A percentile compares a stretch with the other conserved stretches of the same genome.
Evolutionary conservation across 805 yeast species (phyloP).

Genomic region (Pichia scutulata): DNA sequence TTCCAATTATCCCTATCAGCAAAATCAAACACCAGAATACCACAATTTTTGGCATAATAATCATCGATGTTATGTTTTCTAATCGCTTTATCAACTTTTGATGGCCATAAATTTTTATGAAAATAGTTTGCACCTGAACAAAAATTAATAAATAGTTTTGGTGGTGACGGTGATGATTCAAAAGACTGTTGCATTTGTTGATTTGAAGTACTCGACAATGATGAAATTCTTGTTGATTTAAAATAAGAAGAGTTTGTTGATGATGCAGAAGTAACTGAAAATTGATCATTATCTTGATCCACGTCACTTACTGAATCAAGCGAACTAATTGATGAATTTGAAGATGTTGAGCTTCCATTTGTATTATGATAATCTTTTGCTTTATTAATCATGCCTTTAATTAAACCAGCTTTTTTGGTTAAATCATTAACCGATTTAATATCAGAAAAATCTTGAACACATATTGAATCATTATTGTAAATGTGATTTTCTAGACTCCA

Average conservation of each 20-base stretch:
- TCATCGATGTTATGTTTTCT: slow-evolving; percentile 35
- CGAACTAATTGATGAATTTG: slow-evolving; percentile 2
- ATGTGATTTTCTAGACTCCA: slow-evolving; percentile 63
- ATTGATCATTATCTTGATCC: background rate
- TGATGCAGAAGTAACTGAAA: background rate
- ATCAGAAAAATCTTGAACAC: slow-evolving; percentile 72
- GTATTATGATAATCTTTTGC: slow-evolving; percentile 33
- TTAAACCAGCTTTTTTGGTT: slow-evolving; percentile 46
- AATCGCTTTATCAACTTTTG: slow-evolving; percentile 50
- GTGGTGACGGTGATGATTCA: slow-evolving; percentile 6
- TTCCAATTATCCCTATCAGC: slow-evolving; percentile 57
- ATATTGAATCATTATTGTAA: slow-evolving; percentile 54
- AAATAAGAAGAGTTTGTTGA: background rate
- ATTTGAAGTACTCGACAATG: background rate
- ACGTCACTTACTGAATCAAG: background rate
- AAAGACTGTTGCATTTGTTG: background rate
- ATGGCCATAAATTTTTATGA: slow-evolving; percentile 69
- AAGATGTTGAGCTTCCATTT: slow-evolving; percentile 4
- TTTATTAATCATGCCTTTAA: slow-evolving; percentile 45
- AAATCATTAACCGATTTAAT: slow-evolving; percentile 45
- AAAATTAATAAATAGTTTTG: slow-evolving; percentile 62
- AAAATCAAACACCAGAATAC: slow-evolving; percentile 62
- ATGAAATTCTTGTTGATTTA: background rate
- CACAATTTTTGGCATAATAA: slow-evolving; percentile 48
- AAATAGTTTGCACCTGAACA: slow-evolving; percentile 69